Evolutionary conservation across 371 early-diverging fungal species (phyloP).

Genomic region (Entomophthora muscae): DNA sequence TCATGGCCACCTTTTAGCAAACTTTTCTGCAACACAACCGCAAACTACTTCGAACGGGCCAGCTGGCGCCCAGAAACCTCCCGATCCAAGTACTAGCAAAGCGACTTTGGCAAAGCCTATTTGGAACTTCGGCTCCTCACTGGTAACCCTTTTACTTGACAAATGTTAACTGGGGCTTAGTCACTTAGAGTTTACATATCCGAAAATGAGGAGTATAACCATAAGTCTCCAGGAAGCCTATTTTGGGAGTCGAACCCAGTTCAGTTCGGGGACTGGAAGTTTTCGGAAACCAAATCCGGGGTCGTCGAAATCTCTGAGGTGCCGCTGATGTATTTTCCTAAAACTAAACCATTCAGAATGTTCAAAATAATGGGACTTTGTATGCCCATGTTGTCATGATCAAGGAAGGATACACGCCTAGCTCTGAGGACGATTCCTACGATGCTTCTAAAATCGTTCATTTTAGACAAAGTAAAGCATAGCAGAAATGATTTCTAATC

Average conservation of each 20-base stretch:
- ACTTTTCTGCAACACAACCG: too few relatives aligned
- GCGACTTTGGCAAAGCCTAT: background rate
- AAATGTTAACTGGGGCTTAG: background rate
- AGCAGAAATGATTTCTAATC: too few relatives aligned
- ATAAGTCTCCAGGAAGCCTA: background rate
- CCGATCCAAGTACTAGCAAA: background rate
- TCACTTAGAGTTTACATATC: background rate
- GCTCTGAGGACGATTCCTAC: conserved; percentile 18
- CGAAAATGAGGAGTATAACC: background rate
- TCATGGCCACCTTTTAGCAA: too few relatives aligned
- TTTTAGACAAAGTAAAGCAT: conserved; percentile 5
- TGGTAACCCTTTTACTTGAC: background rate
- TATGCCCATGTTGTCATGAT: conserved; percentile 67
- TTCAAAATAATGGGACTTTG: conserved; percentile 63
- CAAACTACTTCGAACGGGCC: too few relatives aligned
- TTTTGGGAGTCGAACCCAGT: background rate
- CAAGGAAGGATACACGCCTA: conserved; percentile 24
- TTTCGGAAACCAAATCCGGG: background rate
- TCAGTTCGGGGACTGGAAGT: background rate
- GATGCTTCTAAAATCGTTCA: background rate
- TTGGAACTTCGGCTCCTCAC: background rate
- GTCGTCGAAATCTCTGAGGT: background rate
- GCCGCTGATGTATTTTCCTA: too few relatives aligned
- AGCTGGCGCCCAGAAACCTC: too few relatives aligned
- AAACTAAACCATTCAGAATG: too few relatives aligned